Base-by-base conservation (phyloP, 495 filamentous ascomycete species). In the Penicillium turbatum region DNA sequence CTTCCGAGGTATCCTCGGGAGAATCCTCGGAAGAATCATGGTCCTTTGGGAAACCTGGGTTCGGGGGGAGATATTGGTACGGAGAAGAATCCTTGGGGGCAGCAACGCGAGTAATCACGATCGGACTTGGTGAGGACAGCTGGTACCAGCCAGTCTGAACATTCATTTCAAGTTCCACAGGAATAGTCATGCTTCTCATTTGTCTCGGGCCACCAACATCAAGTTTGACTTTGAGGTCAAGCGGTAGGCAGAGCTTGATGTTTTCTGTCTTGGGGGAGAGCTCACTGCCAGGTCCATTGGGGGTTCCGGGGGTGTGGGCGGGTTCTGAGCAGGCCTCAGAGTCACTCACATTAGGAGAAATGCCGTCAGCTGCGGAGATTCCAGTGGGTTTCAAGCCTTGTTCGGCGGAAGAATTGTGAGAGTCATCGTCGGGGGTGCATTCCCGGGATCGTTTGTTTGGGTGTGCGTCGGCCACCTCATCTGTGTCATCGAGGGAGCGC, bases 401-500 rank as follows among this genome's bases (percentile, higher is more conserved):
- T 26, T 15, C 40, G 8, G 47, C 13, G 13, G 31, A n/a, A 48
- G 45, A 13, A 10, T 29, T 17, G 19, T 43, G 44, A 7, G 34
- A 30, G 9, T 27, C n/a, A 15, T 17, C 13, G 9, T 60, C 45
- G 21, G 63, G 60, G 17, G 61, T 70, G 37, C 35, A 68, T 47
- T 79, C 76, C 43, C 76, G 72, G 38, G 78, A 80, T 57, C 77
- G 68, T 57, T 79, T 80, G 48, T 19, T 36, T 19, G 49, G 49
- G 30, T 12, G 49, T 24, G 29, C 72, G 61, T 48, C 68, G 68
- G 7, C 59, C 55, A 17, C 56, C 43, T 7, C 43, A 32, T 55
- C 51, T 12, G 48, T 51, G 35, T 57, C 76, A 48, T 83, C 79
- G 44, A 77, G 76, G 16, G 82, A 85, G 46, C 83, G 68, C 68